phyloP scores from a whole-genome alignment of 228 moss, liverwort and hornwort genomes.

The Sphagnum magellanicum region DNA sequence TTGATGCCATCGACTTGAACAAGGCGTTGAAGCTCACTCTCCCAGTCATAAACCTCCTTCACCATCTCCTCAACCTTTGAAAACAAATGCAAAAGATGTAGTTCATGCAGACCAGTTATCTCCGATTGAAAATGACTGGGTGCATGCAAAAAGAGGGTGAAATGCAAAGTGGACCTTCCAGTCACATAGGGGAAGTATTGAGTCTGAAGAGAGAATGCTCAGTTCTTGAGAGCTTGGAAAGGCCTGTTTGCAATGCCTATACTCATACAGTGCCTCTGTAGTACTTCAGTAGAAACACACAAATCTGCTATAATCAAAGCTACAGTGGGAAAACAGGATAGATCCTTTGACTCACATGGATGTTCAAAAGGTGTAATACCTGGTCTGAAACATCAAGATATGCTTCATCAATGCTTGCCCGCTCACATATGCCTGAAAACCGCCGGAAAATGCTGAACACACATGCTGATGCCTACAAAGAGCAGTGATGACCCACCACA shows the following conservation, averaged over 20 bases:
- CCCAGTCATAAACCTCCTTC: conserved; percentile 60
- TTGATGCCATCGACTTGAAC: conserved; percentile 38
- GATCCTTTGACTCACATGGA: too few species aligned
- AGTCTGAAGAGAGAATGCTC: too few species aligned
- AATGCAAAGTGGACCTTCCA: too few species aligned
- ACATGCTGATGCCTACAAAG: conserved; percentile 78
- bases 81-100: background rate
- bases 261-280: too few species aligned
- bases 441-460: conserved; percentile 80
- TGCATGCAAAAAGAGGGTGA: too few species aligned
- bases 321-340: too few species aligned
- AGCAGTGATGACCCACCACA: background rate
- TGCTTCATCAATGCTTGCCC: conserved; percentile 97
- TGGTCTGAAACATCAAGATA: conserved; percentile 84
- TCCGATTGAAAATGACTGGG: background rate
- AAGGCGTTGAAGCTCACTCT: conserved; percentile 66
- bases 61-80: conserved; percentile 86
- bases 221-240: too few species aligned
- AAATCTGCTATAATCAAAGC: too few species aligned
- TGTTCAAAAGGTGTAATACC: conserved; percentile 21
- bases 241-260: too few species aligned
- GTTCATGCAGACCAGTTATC: background rate
- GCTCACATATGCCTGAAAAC: conserved; percentile 78
- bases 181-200: too few species aligned
- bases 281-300: too few species aligned